Evolutionary conservation across 169 alveolate species (phyloP), one percentile per base, ranked within the genome.

Genomic region (Cryptosporidium sp.): DNA sequence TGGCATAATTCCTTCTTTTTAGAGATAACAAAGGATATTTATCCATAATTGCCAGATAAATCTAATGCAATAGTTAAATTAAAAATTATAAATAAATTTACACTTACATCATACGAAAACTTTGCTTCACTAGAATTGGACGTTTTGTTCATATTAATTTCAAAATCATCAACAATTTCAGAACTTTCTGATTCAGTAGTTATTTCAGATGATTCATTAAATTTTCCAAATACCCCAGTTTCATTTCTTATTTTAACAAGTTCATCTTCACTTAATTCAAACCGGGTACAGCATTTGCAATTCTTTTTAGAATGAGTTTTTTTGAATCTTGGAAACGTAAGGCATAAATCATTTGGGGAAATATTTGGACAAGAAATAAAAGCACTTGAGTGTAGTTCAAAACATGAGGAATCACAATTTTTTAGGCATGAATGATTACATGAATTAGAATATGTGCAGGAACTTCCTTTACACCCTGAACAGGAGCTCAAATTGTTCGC

Each of bases 101-200:
- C 1, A 65, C 72, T 65, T 65, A 65, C 72, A 14, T 65, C 72
- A 35, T 33, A 65, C 18, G 72, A 65, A 16, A 37, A 60, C 23
- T 60, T 65, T 10, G 29, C 53, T 33, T 65, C 33, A 65, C 16
- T 37, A 35, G 37, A 21, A n/a, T n/a, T 56, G 0, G 67, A 21
- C 0, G 67, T 56, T 21, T n/a, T n/a, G 18, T 56, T 56, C 0
- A 0, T 56, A 0, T 26, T 56, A 23, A 9, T n/a, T 23, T 56
- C 35, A 56, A 26, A 26, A 9, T 56, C 6, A 45, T 45, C 12
- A n/a, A 56, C 8, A 12, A 9, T 56, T 56, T 56, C 67, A 56
- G 67, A 56, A 56, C 2, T 21, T n/a, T 56, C 35, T n/a, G 67
- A 26, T 26, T 56, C 67, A 21, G 29, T 56, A n/a, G 67, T n/a